phyloP scores from a whole-genome alignment of 139 green algal species.

The Pycnococcus provasolii region DNA sequence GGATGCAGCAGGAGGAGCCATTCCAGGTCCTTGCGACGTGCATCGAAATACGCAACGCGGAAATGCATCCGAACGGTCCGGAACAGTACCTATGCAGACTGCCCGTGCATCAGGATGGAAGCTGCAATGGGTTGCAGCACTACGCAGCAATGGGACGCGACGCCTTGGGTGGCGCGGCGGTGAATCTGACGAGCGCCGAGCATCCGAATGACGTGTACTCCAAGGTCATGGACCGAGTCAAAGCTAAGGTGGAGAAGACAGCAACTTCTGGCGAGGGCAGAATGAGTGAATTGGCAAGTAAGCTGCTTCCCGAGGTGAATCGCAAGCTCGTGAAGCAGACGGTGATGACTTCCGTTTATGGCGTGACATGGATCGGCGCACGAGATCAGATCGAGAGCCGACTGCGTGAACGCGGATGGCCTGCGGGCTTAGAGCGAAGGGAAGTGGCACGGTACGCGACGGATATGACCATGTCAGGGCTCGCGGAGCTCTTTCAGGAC shows the following conservation, averaged over 20 bases:
- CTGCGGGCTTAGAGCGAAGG: conserved; percentile 26
- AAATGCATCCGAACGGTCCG: conserved; percentile 45
- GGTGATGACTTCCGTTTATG: conserved; percentile 98
- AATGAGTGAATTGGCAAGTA: conserved; percentile 17
- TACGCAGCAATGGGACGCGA: conserved; percentile 88
- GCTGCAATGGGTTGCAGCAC: conserved; percentile 97
- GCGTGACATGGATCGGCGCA: conserved; percentile 85
- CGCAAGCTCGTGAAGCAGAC: conserved; percentile 98
- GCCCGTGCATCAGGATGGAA: conserved; percentile 84
- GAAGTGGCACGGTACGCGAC: conserved; percentile 57
- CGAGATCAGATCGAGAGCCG: conserved; percentile 69
- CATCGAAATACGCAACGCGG: conserved; percentile 63
- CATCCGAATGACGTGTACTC: conserved; percentile 71
- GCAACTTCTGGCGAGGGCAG: conserved; percentile 12
- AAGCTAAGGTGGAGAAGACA: conserved; percentile 17
- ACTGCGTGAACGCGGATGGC: conserved; percentile 54
- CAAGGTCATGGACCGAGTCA: conserved; percentile 44
- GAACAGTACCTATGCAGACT: conserved; percentile 50
- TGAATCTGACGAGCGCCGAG: conserved; percentile 71
- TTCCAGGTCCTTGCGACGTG: conserved; percentile 86
- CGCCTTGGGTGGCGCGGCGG: conserved; percentile 46
- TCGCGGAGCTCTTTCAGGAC: conserved; percentile 18
- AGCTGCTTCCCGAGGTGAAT: conserved; percentile 53
- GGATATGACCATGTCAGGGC: conserved; percentile 18
- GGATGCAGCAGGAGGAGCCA: conserved; percentile 69